Conservation (phyloP, 305 asterid genomes). For the Fraxinus floribunda region DNA sequence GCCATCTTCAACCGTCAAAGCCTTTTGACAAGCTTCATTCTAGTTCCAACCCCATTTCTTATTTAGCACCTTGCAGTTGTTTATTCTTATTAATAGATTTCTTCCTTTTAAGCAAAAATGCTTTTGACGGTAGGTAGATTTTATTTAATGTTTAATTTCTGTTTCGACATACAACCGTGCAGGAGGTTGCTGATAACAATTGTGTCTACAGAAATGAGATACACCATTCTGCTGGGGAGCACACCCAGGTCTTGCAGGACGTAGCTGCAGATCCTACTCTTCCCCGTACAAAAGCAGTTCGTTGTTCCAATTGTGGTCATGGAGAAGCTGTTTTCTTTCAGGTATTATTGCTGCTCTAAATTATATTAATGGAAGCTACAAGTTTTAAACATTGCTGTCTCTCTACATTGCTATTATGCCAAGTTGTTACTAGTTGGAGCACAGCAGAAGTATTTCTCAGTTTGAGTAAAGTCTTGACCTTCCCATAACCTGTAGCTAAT, state of each 20-base stretch:
- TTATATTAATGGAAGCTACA: background rate
- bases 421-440: background rate
- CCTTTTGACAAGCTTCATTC: background rate
- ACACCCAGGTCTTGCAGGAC: constrained; percentile 91
- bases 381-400: background rate
- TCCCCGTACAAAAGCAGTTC: constrained; percentile 89
- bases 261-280: constrained; percentile 98
- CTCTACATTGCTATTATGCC: background rate
- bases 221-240: constrained; percentile 85
- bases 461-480: background rate
- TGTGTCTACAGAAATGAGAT: constrained; percentile 88
- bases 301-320: constrained; percentile 81
- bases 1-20: background rate
- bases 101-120: background rate
- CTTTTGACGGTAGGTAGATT: background rate
- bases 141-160: background rate
- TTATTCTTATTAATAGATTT: background rate
- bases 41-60: background rate
- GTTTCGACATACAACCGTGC: constrained; percentile 12
- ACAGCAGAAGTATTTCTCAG: background rate
- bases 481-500: background rate
- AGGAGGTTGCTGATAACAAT: constrained; percentile 95
- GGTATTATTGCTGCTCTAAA: constrained; percentile 38
- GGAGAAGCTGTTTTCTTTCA: constrained; percentile 99
- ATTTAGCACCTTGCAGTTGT: background rate